Percentiles rank a stretch among this genome's conserved stretches.
These are phyloP conservation scores for Rhizophlyctis rosea DNA, from an alignment of 192 early-diverging fungal species.

Conservation along the genomic window DNA sequence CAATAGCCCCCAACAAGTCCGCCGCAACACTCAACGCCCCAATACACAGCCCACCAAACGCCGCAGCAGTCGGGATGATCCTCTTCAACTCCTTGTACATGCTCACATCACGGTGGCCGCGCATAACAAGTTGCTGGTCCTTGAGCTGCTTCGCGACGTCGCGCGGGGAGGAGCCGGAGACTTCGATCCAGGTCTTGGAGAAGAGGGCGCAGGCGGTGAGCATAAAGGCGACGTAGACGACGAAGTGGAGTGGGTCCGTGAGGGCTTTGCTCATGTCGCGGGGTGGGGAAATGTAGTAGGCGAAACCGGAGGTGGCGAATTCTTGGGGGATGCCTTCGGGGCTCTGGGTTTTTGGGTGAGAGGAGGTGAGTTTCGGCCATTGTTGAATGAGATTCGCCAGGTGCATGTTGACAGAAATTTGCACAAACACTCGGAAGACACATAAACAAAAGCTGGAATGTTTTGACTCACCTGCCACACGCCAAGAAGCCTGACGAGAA, in stretches of 20 bases:
- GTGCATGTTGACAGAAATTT: constrained; percentile 17
- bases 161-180: constrained; percentile 94
- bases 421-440: constrained; percentile 13
- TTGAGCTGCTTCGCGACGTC: constrained; percentile 98
- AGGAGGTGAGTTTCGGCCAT: too few species aligned
- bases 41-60: constrained; percentile 95
- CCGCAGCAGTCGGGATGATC: constrained; percentile 95
- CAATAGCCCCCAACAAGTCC: constrained; percentile 96
- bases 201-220: constrained; percentile 91
- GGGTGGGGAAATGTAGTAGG: constrained; percentile 99
- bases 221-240: constrained; percentile 92
- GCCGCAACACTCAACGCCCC: constrained; percentile 93
- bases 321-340: constrained; percentile 94
- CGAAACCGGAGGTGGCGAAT: constrained; percentile 87
- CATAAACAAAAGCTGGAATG: constrained; percentile 8
- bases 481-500: constrained; percentile 88
- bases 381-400: too few species aligned
- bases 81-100: constrained; percentile 99
- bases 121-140: constrained; percentile 94
- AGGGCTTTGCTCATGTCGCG: constrained; percentile 78
- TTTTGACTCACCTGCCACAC: constrained; percentile 85
- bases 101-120: constrained; percentile 87
- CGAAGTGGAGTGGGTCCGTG: constrained; percentile 92
- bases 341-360: too few species aligned
- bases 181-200: constrained; percentile 99